These are phyloP conservation scores for Solidago caesia DNA, from an alignment of 129 eudicot genomes.

Conservation along the genomic window DNA sequence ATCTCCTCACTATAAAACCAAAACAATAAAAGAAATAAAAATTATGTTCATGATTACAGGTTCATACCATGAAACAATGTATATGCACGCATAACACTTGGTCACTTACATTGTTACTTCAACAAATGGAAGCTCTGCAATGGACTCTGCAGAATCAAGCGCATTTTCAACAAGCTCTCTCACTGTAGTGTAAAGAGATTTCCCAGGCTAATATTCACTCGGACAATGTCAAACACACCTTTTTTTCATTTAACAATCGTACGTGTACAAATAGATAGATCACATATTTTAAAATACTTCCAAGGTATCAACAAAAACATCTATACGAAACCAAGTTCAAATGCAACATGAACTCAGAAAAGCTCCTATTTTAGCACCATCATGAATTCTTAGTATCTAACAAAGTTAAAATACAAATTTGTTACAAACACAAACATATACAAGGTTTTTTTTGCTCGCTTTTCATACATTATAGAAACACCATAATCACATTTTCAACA, in stretches of 20 bases:
- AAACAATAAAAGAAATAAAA: conserved; percentile 11
- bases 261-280: too few species aligned
- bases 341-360: too few species aligned
- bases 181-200: conserved; percentile 87
- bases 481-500: background rate
- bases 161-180: conserved; percentile 98
- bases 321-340: too few species aligned
- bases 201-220: conserved; percentile 70
- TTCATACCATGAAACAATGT: background rate
- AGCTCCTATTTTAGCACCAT: too few species aligned
- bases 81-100: background rate
- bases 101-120: conserved; percentile 84
- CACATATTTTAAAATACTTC: too few species aligned
- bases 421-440: too few species aligned
- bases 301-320: too few species aligned
- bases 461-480: background rate
- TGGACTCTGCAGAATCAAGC: conserved; percentile 95
- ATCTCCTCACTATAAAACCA: conserved; percentile 76
- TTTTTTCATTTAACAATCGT: background rate
- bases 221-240: conserved; percentile 10
- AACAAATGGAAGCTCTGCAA: conserved; percentile 85
- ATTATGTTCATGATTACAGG: background rate
- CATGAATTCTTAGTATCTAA: too few species aligned
- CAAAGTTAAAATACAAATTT: too few species aligned
- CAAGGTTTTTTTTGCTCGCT: too few species aligned